Base-by-base conservation (phyloP, 2,329 filamentous ascomycete genomes). In the Aspergillus sergii region DNA sequence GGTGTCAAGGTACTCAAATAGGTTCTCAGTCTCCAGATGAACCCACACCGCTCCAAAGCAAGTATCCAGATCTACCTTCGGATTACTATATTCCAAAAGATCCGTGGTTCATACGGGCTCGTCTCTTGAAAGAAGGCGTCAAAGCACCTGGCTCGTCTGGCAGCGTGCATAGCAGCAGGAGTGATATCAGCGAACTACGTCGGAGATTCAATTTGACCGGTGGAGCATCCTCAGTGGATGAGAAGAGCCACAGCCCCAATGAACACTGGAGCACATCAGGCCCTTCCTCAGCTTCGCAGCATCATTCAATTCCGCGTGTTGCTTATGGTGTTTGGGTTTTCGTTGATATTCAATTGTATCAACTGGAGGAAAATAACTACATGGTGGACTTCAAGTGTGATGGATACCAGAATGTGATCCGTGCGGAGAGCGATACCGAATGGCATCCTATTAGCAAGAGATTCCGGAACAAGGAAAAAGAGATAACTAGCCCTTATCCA, bases 321-420 rank as follows among this genome's bases (percentile, higher is more conserved):
- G 82, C 87, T 58, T 88, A 93, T 67, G 91, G 91, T 60, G 89
- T 96, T n/a, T 94, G 91, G 75, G 91, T 98, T 73, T 95, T 97
- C 75, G 88, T 99, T 76, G 94, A 96, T 68, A 97, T 99, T 67
- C 95, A 97, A 76, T 89, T 97, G 58, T 97, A 97, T 79, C 91
- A 93, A 74, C 93, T 98, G 83, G 94, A 98, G 77, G 88, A 89
- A 62, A 91, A 92, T 60, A 94, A 95, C 68, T 98, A 94, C 78
- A 89, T 99, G 66, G 95, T 99, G 56, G 95, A 99, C 77, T 99
- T 99, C 84, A 98, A 97, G 77, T 98, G 94, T 77, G 94, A 95
- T 16, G 95, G 95, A 23, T 99, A 99, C 79, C 95, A 99, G 81
- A 92, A 95, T 60, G 90, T 94, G 56, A 88, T 90, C 68, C 82